These are phyloP conservation scores for Ambrosiella xylebori DNA, from an alignment of 2,329 filamentous ascomycete species.

Conservation along the genomic window DNA sequence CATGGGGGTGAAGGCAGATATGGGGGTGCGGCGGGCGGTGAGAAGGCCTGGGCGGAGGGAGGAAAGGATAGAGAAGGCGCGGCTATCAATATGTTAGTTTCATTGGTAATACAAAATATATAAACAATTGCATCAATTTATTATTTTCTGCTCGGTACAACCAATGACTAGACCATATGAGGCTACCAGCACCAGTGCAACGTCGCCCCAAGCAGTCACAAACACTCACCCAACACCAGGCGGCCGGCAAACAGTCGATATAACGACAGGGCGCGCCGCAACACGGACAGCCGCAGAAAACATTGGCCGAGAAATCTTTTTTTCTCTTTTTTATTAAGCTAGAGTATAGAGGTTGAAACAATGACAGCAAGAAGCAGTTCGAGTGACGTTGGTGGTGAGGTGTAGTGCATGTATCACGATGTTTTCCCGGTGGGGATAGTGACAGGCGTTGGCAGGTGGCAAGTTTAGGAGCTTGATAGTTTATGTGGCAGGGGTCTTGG, in stretches of 20 bases:
- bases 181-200: not conserved
- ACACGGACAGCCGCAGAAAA: constrained; percentile 4
- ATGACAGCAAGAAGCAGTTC: not conserved
- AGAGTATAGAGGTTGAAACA: too few relatives aligned
- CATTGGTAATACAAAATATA: not conserved
- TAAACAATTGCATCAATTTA: too few relatives aligned
- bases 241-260: not conserved
- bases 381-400: not conserved
- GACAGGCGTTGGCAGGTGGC: constrained; percentile 3
- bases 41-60: constrained; percentile 11
- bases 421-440: constrained; percentile 6
- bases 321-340: not conserved
- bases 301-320: constrained; percentile 9
- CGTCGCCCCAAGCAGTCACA: too few relatives aligned
- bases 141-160: not conserved
- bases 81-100: constrained; percentile 3
- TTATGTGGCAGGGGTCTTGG: not conserved
- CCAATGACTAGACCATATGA: not conserved
- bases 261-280: not conserved
- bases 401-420: not conserved
- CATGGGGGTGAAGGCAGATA: constrained; percentile 7
- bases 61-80: constrained; percentile 10
- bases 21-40: constrained; percentile 3
- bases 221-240: too few relatives aligned
- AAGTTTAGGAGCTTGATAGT: not conserved